Evolutionary conservation across 176 grass and related monocot species (phyloP).

Genomic region (Aegilops longissima): DNA sequence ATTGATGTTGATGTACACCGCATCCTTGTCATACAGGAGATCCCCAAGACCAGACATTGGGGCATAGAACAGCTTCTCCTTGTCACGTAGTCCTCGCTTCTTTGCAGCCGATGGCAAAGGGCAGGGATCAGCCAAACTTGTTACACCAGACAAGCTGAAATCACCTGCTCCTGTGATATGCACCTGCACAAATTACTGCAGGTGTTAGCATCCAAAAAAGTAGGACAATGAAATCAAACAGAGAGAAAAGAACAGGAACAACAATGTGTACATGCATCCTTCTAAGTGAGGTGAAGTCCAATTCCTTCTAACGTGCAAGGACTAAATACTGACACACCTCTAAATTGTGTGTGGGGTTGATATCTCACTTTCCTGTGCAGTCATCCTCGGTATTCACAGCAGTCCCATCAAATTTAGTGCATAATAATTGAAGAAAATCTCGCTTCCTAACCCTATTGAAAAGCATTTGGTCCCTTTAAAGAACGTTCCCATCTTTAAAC

Average conservation of each 20-base stretch:
- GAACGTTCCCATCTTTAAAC: conserved; percentile 4
- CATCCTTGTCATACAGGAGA: conserved; percentile 95
- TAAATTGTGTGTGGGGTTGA: neutral
- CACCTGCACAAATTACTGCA: conserved; percentile 52
- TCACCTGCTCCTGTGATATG: conserved; percentile 94
- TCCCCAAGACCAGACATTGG: conserved; percentile 99
- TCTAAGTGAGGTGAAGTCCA: neutral
- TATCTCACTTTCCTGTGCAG: neutral
- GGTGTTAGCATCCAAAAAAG: conserved; percentile 20
- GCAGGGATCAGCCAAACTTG: conserved; percentile 86
- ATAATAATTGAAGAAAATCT: neutral
- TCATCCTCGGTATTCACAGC: neutral
- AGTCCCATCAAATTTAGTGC: neutral
- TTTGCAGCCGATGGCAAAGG: conserved; percentile 94
- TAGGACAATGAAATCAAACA: neutral
- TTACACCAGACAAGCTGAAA: conserved; percentile 79
- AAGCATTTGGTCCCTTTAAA: conserved; percentile 16
- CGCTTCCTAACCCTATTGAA: conserved; percentile 5
- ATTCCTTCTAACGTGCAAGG: neutral
- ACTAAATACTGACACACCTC: conserved; percentile 12
- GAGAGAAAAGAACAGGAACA: conserved; percentile 7
- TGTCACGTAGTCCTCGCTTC: conserved; percentile 93
- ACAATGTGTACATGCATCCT: neutral
- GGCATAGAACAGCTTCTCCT: conserved; percentile 95
- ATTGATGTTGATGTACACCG: conserved; percentile 96